Conservation (phyloP, 179 eudicot species). For the Beta macrorhiza region DNA sequence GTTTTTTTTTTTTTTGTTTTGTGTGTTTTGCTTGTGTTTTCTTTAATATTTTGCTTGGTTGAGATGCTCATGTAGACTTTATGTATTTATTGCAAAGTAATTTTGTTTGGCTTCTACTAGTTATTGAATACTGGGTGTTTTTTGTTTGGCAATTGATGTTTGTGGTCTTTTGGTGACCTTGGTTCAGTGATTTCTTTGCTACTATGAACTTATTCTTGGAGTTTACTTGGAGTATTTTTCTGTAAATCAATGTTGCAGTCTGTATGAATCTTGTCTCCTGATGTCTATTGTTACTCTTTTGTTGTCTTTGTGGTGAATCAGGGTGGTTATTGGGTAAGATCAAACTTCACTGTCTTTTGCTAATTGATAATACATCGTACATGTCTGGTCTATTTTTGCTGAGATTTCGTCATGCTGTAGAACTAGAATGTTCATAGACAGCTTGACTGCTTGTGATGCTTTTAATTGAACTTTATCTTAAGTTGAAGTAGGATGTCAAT, state of each 20-base stretch:
- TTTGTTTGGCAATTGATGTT: neutral
- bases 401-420: neutral
- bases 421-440: neutral
- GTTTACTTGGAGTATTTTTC: neutral
- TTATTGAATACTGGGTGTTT: neutral
- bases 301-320: neutral
- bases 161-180: neutral
- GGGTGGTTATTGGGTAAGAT: neutral
- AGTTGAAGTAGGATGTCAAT: neutral
- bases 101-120: conserved; percentile 4
- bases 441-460: neutral
- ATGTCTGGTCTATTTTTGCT: neutral
- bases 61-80: neutral
- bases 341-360: neutral
- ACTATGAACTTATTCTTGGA: neutral
- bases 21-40: neutral
- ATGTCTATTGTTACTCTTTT: neutral
- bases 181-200: neutral
- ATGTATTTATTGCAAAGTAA: neutral
- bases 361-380: too few relatives aligned
- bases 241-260: neutral
- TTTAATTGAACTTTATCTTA: neutral
- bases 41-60: neutral
- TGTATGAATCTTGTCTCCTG: neutral
- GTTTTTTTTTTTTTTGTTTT: neutral